Base-by-base conservation (phyloP, 306 rosid genomes). In the Vicia faba region DNA sequence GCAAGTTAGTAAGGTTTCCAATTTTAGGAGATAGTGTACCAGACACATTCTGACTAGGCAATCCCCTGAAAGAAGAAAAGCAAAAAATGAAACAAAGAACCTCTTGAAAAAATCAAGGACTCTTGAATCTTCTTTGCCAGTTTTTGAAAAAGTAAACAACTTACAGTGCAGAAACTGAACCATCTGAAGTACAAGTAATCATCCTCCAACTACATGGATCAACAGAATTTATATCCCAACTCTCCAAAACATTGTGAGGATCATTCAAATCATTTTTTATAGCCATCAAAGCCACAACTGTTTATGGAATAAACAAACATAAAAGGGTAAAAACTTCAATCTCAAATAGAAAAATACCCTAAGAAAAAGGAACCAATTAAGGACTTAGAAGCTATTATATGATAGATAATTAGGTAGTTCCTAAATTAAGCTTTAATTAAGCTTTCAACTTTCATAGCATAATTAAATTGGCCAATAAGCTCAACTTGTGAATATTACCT, bases 161-260 rank as follows among this genome's bases (percentile, higher is more conserved):
- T 85, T 81, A 95, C 99, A 95, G 79, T 79, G 84, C 91, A 72
- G 91, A 88, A 63, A 95, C 99, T 14, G 60, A 90, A 69, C 96
- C 96, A 80, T 95, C 99, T n/a, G 81, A 0, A 43, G 87, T 69
- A 78, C 99, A 95, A 40, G 97, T 90, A 49, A 95, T 88, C 99
- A 95, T 95, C 80, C 99, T 88, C 99, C 99, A 95, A 78, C 99
- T 88, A 80, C 99, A 95, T 48, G 99, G 99, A 87, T 95, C 99
- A 41, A 95, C 99, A 60, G 97, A 95, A 76, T 76, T 88, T 14
- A 72, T 79, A 83, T 95, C 99, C 99, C 99, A 95, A 78, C 67
- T 84, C 79, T 95, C 99, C 85, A 95, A 68, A 48, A 90, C 99
- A 75, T 86, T 88, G 79, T 91, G 96, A 44, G 97, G 99, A 79